Evolutionary conservation across 1,139 yeast species (phyloP), one percentile per base, ranked within the genome.

Genomic region (Sugiyamaella xylanicola): DNA sequence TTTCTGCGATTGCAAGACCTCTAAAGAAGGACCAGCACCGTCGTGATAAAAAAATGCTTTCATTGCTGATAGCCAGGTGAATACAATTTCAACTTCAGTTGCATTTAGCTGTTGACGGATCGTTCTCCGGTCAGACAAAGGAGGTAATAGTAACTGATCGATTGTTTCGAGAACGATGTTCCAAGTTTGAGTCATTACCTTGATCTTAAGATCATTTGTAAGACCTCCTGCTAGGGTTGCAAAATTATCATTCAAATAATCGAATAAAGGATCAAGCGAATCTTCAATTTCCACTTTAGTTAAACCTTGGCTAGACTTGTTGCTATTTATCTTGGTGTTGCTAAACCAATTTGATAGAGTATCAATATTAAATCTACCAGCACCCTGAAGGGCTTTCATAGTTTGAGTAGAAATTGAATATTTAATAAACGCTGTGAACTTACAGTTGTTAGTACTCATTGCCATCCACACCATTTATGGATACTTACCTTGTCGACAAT

Each of bases 121-220:
- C 5, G 82, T 77, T 50, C 80, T 80, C 1, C 85, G 85, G 59
- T 81, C 80, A 1, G 86, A 81, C 44, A 89, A 69, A 27, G 85
- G 82, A 0, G 96, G 96, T 7, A 90, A 70, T n/a, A 89, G 70
- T 16, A 90, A 71, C 37, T 75, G 77, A 66, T 89, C 95, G 2
- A 91, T 85, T 27, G 84, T 76, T 2, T 77, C 72, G 22, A 89
- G 76, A 1, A 88, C 83, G 1, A 82, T 83, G 40, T 77, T 76
- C 96, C 96, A 90, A 0, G 92, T 84, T 52, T 84, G 85, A 1
- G 86, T 67, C 89, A 90, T 87, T 0, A 89, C 89, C 62, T 82
- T 81, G 58, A 81, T 70, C 25, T 87, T 72, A 45, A 87, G 71
- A 3, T 81, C 83, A 21, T 79, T 76, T 0, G 90, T 82, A 47